A percentile compares a stretch with the other conserved stretches of the same genome.
Evolutionary conservation across 129 eudicot species (phyloP).

Genomic region (Tagetes erecta): DNA sequence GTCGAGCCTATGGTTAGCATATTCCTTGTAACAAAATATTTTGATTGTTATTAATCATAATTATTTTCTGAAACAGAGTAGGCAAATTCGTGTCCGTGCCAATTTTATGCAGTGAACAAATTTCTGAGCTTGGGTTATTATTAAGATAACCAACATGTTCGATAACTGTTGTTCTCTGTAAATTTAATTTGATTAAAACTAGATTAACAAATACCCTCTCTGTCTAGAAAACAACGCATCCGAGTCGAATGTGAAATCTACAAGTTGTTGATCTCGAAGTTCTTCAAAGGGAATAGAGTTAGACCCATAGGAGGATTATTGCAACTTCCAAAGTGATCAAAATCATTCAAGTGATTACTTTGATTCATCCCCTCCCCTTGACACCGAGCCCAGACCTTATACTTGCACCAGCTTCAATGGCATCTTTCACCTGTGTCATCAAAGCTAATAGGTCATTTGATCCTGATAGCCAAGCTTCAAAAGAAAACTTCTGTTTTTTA

Average conservation of each 20-base stretch:
- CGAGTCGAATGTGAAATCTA: constrained; percentile 8
- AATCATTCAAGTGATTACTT: constrained; percentile 22
- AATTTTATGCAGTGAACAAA: not conserved
- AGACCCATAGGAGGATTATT: constrained; percentile 22
- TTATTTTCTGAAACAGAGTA: not conserved
- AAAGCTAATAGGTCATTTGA: constrained; percentile 8
- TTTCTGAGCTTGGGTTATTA: not conserved
- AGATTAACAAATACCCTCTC: not conserved
- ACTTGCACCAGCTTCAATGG: constrained; percentile 33
- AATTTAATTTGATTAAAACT: not conserved
- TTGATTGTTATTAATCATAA: not conserved
- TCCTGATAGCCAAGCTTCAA: constrained; percentile 3
- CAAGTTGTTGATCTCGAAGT: constrained; percentile 18
- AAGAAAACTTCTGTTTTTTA: not conserved
- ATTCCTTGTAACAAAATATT: not conserved
- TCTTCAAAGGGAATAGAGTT: constrained; percentile 2
- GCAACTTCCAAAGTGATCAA: constrained; percentile 16
- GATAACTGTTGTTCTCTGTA: not conserved
- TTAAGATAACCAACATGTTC: not conserved
- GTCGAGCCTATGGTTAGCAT: not conserved
- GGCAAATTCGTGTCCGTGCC: too few relatives aligned
- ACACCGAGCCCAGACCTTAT: constrained; percentile 40
- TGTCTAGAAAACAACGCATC: not conserved
- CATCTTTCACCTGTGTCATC: constrained; percentile 35
- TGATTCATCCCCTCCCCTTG: constrained; percentile 33